Conservation (phyloP, 2,329 filamentous ascomycete species). For the Verticillium zaregamsianum region DNA sequence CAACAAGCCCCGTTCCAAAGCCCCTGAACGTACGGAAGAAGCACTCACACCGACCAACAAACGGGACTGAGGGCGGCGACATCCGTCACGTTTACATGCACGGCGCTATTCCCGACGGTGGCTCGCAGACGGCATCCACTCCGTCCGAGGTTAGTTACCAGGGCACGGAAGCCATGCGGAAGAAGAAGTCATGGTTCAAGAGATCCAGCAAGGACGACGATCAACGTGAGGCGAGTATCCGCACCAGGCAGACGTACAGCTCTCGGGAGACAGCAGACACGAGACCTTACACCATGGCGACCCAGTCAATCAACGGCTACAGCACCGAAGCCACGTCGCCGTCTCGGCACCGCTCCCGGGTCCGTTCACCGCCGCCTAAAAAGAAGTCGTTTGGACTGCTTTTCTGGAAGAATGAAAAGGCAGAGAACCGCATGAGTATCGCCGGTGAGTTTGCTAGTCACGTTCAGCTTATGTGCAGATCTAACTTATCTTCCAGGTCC, state of each 20-base stretch:
- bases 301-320: conserved; percentile 4
- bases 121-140: conserved; percentile 14
- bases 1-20: conserved; percentile 28
- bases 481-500: conserved; percentile 17
- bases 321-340: background rate
- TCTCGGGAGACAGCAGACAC: conserved; percentile 4
- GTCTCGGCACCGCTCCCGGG: background rate
- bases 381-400: conserved; percentile 50
- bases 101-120: conserved; percentile 14
- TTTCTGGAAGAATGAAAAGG: conserved; percentile 51
- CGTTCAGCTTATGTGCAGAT: conserved; percentile 10
- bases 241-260: conserved; percentile 5
- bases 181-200: conserved; percentile 48
- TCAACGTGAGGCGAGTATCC: conserved; percentile 12
- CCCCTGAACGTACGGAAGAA: conserved; percentile 40
- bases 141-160: conserved; percentile 5
- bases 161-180: conserved; percentile 22
- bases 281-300: conserved; percentile 10
- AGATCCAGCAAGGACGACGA: conserved; percentile 35
- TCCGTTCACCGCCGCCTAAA: conserved; percentile 26
- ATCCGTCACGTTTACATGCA: conserved; percentile 22
- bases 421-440: conserved; percentile 38
- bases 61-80: background rate
- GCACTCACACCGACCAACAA: conserved; percentile 6
- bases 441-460: conserved; percentile 29